A percentile compares a stretch with the other conserved stretches of the same genome.
These are phyloP conservation scores for Parasarocladium wereldwijsianum DNA, from an alignment of 2,329 filamentous ascomycete genomes.

Conservation along the genomic window DNA sequence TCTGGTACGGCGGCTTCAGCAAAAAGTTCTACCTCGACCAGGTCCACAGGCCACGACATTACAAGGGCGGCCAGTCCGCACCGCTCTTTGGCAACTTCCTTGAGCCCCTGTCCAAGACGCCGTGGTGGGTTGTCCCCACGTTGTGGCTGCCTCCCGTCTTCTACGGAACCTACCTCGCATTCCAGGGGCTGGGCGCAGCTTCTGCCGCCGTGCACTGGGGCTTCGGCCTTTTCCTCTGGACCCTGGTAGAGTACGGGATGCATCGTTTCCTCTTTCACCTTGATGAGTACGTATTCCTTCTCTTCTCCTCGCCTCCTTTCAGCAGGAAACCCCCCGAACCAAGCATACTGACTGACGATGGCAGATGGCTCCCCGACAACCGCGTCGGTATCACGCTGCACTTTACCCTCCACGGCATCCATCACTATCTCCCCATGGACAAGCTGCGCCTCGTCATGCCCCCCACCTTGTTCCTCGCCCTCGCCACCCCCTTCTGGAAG, in stretches of 20 bases:
- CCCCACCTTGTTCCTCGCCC: constrained; percentile 67
- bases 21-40: constrained; percentile 98
- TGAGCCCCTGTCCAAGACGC: constrained; percentile 90
- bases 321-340: not conserved
- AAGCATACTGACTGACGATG: not conserved
- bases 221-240: constrained; percentile 68
- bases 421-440: constrained; percentile 99
- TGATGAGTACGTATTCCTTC: constrained; percentile 52
- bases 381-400: constrained; percentile 73
- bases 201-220: constrained; percentile 47
- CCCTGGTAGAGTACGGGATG: constrained; percentile 73
- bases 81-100: constrained; percentile 95
- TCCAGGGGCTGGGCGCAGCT: constrained; percentile 40
- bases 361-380: constrained; percentile 79
- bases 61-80: constrained; percentile 82
- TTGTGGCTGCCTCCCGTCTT: constrained; percentile 71
- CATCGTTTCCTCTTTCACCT: constrained; percentile 91
- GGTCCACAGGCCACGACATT: constrained; percentile 88
- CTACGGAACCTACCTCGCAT: constrained; percentile 57
- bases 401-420: constrained; percentile 90
- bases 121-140: constrained; percentile 80
- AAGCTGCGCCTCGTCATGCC: constrained; percentile 96
- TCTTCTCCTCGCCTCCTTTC: constrained; percentile 13
- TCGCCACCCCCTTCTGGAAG: constrained; percentile 86
- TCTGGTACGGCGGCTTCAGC: constrained; percentile 75